phyloP scores from a whole-genome alignment of 2,329 filamentous ascomycete species.

The Neoarthrinium moseri region DNA sequence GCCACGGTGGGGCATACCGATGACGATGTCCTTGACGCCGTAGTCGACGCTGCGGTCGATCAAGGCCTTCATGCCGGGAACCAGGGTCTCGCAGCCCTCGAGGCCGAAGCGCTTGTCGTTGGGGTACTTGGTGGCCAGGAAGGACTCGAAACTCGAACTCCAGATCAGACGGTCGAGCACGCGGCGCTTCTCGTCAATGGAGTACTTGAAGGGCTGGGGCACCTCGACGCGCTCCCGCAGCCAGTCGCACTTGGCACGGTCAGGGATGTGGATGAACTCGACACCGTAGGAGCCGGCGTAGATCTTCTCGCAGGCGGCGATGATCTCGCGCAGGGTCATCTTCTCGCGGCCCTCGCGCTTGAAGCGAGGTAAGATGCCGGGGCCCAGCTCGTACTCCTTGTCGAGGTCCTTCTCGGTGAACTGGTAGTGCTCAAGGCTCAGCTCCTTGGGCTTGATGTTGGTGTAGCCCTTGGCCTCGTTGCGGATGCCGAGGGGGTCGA shows the following conservation, averaged over 20 bases:
- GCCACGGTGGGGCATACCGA: conserved; percentile 98
- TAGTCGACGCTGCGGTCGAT: conserved; percentile 99
- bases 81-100: conserved; percentile 93
- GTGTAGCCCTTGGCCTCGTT: conserved; percentile 81
- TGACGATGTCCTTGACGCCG: conserved; percentile 98
- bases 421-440: conserved; percentile 89
- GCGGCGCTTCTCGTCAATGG: conserved; percentile 95
- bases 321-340: conserved; percentile 95
- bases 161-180: conserved; percentile 97
- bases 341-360: conserved; percentile 84
- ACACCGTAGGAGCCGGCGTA: conserved; percentile 98
- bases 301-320: conserved; percentile 87
- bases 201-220: conserved; percentile 93
- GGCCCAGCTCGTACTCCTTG: conserved; percentile 86
- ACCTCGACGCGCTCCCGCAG: conserved; percentile 93
- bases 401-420: conserved; percentile 95
- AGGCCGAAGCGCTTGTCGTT: conserved; percentile 99
- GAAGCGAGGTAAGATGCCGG: conserved; percentile 93
- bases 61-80: conserved; percentile 98
- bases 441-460: conserved; percentile 86
- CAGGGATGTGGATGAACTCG: conserved; percentile 98
- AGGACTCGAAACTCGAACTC: conserved; percentile 96
- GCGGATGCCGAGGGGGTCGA: conserved; percentile 92
- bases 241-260: conserved; percentile 98
- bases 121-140: conserved; percentile 95